Evolutionary conservation across 306 rosid genomes (phyloP).

Genomic region (Cyclanthera cordifolia): DNA sequence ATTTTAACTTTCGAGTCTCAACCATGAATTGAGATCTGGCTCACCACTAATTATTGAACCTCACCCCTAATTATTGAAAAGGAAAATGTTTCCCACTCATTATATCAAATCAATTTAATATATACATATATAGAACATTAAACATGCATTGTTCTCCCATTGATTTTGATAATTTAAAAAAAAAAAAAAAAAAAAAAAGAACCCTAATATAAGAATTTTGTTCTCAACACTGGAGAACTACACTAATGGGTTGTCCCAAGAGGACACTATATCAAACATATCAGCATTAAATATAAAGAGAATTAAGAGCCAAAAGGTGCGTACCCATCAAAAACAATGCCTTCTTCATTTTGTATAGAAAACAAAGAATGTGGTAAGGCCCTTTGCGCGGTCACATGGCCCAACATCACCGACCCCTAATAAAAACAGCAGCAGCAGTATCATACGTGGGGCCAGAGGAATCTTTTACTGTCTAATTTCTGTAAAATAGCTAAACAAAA

Average conservation of each 20-base stretch:
- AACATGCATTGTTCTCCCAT: background rate
- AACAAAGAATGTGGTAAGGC: conserved; percentile 12
- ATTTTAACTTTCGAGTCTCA: too few relatives aligned
- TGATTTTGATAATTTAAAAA: background rate
- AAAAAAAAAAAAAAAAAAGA: background rate
- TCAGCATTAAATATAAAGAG: background rate
- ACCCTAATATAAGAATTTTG: background rate
- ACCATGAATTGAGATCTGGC: too few relatives aligned
- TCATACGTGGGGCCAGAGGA: background rate
- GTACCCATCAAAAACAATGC: background rate
- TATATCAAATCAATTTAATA: background rate
- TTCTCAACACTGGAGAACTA: too few relatives aligned
- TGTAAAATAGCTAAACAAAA: too few relatives aligned
- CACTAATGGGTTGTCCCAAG: background rate
- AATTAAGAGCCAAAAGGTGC: conserved; percentile 3
- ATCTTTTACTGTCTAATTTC: background rate
- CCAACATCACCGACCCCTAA: conserved; percentile 15
- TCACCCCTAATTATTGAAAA: too few relatives aligned
- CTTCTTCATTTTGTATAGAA: background rate
- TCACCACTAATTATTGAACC: too few relatives aligned
- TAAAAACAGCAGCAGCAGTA: background rate
- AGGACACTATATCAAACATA: conserved; percentile 2
- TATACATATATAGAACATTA: background rate
- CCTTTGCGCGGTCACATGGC: conserved; percentile 11
- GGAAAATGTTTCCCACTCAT: background rate